phyloP scores from a whole-genome alignment of 768 basidiomycete species.

The Cytidiella melzeri region DNA sequence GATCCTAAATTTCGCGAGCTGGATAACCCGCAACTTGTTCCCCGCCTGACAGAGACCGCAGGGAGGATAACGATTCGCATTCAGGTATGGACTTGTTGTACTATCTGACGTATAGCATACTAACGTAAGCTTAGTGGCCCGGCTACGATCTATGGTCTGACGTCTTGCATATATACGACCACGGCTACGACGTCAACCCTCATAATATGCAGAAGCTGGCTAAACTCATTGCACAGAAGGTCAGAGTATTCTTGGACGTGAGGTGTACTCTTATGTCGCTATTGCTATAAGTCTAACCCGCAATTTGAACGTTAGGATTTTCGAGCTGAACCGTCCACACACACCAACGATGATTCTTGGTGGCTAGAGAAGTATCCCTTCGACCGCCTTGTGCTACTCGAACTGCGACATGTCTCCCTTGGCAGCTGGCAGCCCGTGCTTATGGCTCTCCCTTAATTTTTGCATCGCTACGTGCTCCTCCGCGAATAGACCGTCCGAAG shows the following conservation, averaged over 20 bases:
- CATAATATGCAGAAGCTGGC: conserved; percentile 4
- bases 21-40: neutral
- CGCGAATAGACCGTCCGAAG: no score
- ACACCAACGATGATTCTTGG: no score
- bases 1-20: neutral
- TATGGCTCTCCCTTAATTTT: no score
- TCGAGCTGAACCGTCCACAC: no score
- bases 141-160: conserved; percentile 5
- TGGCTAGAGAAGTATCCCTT: neutral
- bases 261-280: neutral
- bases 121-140: conserved; percentile 6
- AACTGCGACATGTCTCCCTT: neutral
- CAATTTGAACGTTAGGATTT: neutral
- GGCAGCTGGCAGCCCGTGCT: neutral
- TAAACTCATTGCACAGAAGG: conserved; percentile 1
- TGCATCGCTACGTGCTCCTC: no score
- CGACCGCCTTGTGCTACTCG: neutral
- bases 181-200: neutral
- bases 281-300: neutral
- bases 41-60: neutral
- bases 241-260: conserved; percentile 5
- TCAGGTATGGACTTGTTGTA: no score
- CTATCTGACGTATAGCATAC: no score
- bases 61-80: conserved; percentile 7
- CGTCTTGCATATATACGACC: neutral